Evolutionary conservation across 2,329 filamentous ascomycete species (phyloP).

Genomic region (Alternaria gaisen): DNA sequence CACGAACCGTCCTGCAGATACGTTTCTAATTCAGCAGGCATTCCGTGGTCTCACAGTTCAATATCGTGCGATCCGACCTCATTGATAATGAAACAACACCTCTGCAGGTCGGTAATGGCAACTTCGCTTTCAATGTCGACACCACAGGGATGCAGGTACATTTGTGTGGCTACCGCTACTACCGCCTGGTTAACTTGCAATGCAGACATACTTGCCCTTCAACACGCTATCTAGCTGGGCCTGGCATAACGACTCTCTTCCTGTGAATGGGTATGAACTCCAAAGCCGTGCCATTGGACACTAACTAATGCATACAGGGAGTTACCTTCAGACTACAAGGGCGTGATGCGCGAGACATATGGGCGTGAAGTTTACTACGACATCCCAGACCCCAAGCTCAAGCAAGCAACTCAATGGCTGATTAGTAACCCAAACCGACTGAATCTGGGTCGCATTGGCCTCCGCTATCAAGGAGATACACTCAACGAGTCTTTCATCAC

Average conservation of each 20-base stretch:
- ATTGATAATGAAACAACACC: slow-evolving; percentile 58
- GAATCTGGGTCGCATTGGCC: slow-evolving; percentile 59
- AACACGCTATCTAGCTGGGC: slow-evolving; percentile 54
- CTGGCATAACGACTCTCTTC: slow-evolving; percentile 57
- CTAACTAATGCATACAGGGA: slow-evolving; percentile 19
- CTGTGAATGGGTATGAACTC: slow-evolving; percentile 41
- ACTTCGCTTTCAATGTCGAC: slow-evolving; percentile 58
- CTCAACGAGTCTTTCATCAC: slow-evolving; percentile 22
- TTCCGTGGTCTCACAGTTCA: slow-evolving; percentile 31
- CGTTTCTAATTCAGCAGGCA: slow-evolving; percentile 14
- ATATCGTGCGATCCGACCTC: slow-evolving; percentile 27
- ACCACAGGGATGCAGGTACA: slow-evolving; percentile 55
- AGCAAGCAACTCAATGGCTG: slow-evolving; percentile 60
- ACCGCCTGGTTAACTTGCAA: background rate
- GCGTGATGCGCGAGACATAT: slow-evolving; percentile 53
- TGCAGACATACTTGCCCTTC: slow-evolving; percentile 50
- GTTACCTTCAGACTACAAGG: slow-evolving; percentile 37
- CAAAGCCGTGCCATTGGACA: slow-evolving; percentile 24
- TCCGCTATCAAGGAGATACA: slow-evolving; percentile 52
- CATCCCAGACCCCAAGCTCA: slow-evolving; percentile 51
- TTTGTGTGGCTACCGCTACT: background rate
- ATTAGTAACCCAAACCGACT: slow-evolving; percentile 62
- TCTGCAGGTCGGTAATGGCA: slow-evolving; percentile 59
- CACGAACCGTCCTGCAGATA: background rate
- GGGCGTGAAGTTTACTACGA: slow-evolving; percentile 54